phyloP scores from a whole-genome alignment of 495 filamentous ascomycete genomes.

The Podospora pseudoanserina region DNA sequence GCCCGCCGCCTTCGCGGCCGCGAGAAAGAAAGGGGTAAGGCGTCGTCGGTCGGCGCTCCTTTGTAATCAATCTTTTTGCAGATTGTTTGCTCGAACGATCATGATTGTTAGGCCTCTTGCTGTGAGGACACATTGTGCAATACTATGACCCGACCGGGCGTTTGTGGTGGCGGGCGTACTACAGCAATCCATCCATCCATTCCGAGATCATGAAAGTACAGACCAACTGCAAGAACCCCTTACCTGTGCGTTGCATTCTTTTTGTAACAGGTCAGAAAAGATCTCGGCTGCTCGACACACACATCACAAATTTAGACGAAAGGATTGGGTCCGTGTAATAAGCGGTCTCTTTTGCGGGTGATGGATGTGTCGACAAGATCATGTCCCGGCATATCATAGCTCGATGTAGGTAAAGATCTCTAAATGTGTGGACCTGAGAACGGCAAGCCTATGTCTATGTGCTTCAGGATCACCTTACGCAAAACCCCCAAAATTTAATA shows the following conservation, averaged over 20 bases:
- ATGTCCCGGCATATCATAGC: background rate
- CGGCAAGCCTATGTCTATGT: background rate
- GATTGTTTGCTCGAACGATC: background rate
- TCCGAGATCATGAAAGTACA: background rate
- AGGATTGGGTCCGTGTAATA: background rate
- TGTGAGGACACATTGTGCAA: background rate
- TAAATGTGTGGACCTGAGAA: background rate
- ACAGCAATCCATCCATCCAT: background rate
- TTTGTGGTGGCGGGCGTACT: background rate
- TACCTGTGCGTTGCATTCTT: background rate
- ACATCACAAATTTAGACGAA: background rate
- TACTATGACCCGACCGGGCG: background rate
- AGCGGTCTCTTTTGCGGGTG: background rate
- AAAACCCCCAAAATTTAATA: background rate
- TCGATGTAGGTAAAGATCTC: background rate
- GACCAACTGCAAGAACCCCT: background rate
- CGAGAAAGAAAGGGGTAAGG: background rate
- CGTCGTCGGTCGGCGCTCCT: background rate
- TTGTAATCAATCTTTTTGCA: background rate
- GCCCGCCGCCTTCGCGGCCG: slow-evolving; percentile 1
- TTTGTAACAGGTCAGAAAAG: background rate
- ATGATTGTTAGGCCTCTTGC: background rate
- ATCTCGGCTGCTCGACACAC: background rate
- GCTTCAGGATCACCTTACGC: too few relatives aligned
- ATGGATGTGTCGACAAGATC: background rate